Base-by-base conservation (phyloP, 441 rosid species). In the Eutrema salsugineum region DNA sequence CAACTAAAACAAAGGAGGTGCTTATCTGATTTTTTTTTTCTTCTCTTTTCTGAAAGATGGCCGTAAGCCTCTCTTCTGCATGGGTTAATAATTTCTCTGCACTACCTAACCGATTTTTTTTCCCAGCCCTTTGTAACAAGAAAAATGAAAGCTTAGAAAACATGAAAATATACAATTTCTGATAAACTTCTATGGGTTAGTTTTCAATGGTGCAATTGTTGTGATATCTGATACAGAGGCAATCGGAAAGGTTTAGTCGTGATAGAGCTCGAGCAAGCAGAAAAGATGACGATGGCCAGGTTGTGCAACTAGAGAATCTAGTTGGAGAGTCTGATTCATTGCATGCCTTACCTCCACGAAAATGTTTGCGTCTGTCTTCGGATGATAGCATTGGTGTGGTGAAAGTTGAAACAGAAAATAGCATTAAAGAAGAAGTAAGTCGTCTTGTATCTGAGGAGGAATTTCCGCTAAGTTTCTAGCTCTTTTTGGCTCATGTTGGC, bases 371-470 rank as follows among this genome's bases (percentile, higher is more conserved):
- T 39, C 55, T 74, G 64, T 86, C 94, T 75, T 81, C 90, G 74
- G 85, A 79, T 64, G 83, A 87, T 63, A 83, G 76, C 72, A 77
- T 83, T 48, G 93, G 90, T 82, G 95, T 95, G 79, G 92, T 88
- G 50, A 86, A 85, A 81, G 92, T 88, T 78, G 91, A 95, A 82
- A 89, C 90, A 70, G 94, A 91, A 76, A 77, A 79, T 77, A 76
- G 71, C 82, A 79, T 87, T 81, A 93, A 87, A 83, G 78, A 60
- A 79, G 97, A 95, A 72, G 99, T 92, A 92, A 77, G 93, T 88
- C 81, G 80, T 80, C 80, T 84, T 72, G 78, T 79, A 82, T 78
- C 73, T 12, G 58, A 77, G 78, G 81, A 80, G 39, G 43, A 33
- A 42, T 50, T 62, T 47, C 14, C 14, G 55, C 16, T 56, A 35